Conservation (phyloP, 1,139 yeast species). For the Chernovozyma aurita region DNA sequence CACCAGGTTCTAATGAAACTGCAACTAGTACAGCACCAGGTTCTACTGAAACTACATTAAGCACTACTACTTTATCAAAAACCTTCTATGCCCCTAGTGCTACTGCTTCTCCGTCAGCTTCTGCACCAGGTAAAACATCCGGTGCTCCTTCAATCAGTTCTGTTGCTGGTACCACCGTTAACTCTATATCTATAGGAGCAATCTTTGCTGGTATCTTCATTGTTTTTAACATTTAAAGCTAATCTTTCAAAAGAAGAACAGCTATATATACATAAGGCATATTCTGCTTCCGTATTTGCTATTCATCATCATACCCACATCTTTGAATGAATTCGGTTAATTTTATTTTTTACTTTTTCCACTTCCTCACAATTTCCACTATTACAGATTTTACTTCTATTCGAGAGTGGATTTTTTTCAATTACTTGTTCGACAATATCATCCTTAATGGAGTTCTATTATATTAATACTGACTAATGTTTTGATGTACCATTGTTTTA, state of each 20-base stretch:
- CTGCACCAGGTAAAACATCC: constrained; percentile 7
- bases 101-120: constrained; percentile 5
- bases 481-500: too few species aligned
- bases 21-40: constrained; percentile 4
- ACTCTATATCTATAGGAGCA: constrained; percentile 17
- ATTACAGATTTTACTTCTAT: background rate
- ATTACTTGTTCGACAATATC: background rate
- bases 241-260: background rate
- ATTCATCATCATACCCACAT: background rate
- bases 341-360: background rate
- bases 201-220: constrained; percentile 18
- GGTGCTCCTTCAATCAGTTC: constrained; percentile 10
- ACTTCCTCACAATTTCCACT: background rate
- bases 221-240: constrained; percentile 6
- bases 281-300: background rate
- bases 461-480: too few species aligned
- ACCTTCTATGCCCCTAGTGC: constrained; percentile 1
- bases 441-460: background rate
- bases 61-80: constrained; percentile 4
- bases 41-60: constrained; percentile 4
- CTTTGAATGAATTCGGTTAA: background rate
- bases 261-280: background rate
- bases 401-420: background rate
- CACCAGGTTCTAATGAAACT: constrained; percentile 5
- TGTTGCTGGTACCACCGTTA: constrained; percentile 15